These are phyloP conservation scores for Coemansia erecta DNA, from an alignment of 192 early-diverging fungal genomes.

Conservation along the genomic window DNA sequence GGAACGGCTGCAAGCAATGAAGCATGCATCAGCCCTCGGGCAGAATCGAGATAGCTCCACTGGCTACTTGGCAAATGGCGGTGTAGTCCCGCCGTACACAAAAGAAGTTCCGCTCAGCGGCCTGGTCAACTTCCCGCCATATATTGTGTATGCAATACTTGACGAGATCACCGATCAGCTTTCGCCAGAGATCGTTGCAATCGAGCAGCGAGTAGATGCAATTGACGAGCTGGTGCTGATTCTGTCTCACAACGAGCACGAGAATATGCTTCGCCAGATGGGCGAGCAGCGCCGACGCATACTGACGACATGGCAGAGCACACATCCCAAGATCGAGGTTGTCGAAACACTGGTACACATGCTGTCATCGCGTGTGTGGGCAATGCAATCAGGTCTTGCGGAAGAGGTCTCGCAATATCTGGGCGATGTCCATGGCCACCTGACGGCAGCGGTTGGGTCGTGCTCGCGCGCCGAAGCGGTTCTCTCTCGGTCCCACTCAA, in stretches of 20 bases:
- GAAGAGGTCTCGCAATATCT: constrained; percentile 50
- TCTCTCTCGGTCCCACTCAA: constrained; percentile 65
- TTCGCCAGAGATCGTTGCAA: constrained; percentile 73
- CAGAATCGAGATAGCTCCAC: not conserved
- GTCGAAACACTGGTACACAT: constrained; percentile 65
- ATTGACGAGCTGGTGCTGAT: constrained; percentile 94
- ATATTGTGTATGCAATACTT: constrained; percentile 90
- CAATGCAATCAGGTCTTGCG: constrained; percentile 8
- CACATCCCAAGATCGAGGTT: constrained; percentile 70
- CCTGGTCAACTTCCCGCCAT: constrained; percentile 60
- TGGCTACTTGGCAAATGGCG: not conserved
- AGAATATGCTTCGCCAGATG: constrained; percentile 69
- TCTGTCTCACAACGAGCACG: constrained; percentile 81
- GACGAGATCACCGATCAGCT: constrained; percentile 92
- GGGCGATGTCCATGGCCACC: constrained; percentile 46
- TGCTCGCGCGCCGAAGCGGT: constrained; percentile 61
- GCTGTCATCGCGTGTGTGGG: not conserved
- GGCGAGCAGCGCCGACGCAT: constrained; percentile 73
- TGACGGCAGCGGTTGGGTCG: constrained; percentile 30
- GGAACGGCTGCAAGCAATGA: constrained; percentile 32
- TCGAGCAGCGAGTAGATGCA: constrained; percentile 92
- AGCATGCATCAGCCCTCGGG: constrained; percentile 2
- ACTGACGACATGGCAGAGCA: constrained; percentile 61
- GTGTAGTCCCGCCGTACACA: not conserved
- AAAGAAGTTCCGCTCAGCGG: constrained; percentile 17